Evolutionary conservation across 2,329 filamentous ascomycete species (phyloP).

Genomic region (Ophiostoma triangulosporum): DNA sequence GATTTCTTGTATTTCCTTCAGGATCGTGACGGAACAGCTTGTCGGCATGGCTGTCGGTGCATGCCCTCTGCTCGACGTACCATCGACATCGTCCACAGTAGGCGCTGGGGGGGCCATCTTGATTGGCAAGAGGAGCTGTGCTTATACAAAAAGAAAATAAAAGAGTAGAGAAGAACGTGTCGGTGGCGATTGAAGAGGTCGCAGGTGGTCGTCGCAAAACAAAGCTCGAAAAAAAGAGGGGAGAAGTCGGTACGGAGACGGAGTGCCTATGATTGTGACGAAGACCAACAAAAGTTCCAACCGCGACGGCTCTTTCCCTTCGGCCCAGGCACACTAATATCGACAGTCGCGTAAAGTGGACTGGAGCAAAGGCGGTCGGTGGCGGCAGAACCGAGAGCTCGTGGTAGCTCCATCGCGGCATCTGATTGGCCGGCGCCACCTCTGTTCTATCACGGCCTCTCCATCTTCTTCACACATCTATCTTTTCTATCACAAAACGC

Average conservation of each 20-base stretch:
- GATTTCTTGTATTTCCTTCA: too few species aligned
- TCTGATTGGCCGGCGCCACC: slow-evolving; percentile 2
- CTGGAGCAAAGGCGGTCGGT: slow-evolving; percentile 1
- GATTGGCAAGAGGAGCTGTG: not conserved
- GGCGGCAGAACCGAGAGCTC: slow-evolving; percentile 8
- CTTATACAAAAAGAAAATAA: not conserved
- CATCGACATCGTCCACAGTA: slow-evolving; percentile 35
- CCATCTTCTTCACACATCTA: not conserved
- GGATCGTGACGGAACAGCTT: too few species aligned
- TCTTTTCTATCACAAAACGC: too few species aligned
- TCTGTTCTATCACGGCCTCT: not conserved
- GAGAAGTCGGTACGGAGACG: not conserved
- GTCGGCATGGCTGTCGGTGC: not conserved
- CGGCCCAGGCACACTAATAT: not conserved
- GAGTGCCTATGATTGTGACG: not conserved
- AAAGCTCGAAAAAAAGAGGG: not conserved
- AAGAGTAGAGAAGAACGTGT: not conserved
- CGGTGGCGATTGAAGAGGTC: not conserved
- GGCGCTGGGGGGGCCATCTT: slow-evolving; percentile 32
- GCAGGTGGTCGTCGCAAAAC: not conserved
- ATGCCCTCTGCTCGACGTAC: slow-evolving; percentile 19
- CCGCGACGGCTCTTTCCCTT: slow-evolving; percentile 3
- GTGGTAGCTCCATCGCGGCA: slow-evolving; percentile 1
- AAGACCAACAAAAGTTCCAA: not conserved
- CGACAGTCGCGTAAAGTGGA: slow-evolving; percentile 13